Evolutionary conservation across 768 basidiomycete species (phyloP).

Genomic region (Scleroderma citrinum): DNA sequence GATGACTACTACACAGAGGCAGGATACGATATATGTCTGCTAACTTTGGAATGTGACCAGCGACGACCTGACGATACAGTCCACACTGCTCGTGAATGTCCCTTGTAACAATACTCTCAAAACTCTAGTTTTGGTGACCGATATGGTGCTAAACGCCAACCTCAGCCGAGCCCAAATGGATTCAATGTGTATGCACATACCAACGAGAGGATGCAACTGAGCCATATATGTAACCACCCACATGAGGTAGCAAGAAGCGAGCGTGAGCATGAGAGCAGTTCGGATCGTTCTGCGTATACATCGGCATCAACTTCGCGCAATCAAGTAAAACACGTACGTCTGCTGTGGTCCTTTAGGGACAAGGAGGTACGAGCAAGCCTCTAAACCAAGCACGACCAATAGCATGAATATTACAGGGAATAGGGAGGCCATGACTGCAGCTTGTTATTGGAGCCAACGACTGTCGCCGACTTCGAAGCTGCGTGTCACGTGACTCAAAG

Average conservation of each 20-base stretch:
- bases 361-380: slow-evolving; percentile 57
- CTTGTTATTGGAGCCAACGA: not conserved
- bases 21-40: too few species aligned
- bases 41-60: too few species aligned
- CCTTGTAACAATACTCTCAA: too few species aligned
- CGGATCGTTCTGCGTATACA: slow-evolving; percentile 62
- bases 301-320: slow-evolving; percentile 1
- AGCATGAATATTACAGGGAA: slow-evolving; percentile 67
- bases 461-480: not conserved
- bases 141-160: slow-evolving; percentile 14
- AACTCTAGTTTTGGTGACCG: slow-evolving; percentile 9
- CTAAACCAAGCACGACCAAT: slow-evolving; percentile 58
- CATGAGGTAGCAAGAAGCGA: slow-evolving; percentile 87
- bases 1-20: too few species aligned
- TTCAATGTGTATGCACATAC: slow-evolving; percentile 38
- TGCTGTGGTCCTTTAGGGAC: slow-evolving; percentile 86
- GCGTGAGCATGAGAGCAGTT: slow-evolving; percentile 68
- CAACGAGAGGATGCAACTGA: slow-evolving; percentile 84
- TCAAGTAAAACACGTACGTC: slow-evolving; percentile 50
- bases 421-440: slow-evolving; percentile 52
- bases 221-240: slow-evolving; percentile 98
- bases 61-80: too few species aligned
- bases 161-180: slow-evolving; percentile 1
- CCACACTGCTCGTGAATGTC: too few species aligned
- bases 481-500: not conserved